Evolutionary conservation across 345 rosid genomes (phyloP), one percentile per base, ranked within the genome.

Genomic region (Brassica carinata): DNA sequence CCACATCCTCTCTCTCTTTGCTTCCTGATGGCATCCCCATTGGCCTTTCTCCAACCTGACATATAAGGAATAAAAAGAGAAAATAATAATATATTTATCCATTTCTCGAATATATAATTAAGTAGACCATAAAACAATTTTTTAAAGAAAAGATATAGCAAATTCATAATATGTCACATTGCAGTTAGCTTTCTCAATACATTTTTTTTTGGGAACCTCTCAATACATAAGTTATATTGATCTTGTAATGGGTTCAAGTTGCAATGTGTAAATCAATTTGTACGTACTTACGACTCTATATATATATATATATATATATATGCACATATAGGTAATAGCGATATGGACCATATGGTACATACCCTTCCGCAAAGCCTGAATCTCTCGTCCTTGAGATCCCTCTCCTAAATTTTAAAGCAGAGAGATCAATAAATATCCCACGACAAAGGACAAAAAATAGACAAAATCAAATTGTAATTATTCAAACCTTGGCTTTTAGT

Each of bases 341-440:
- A 55, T 55, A 73, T 77, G 45, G 73, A 68, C 71, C 64, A 26
- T 26, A 27, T 17, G 26, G 69, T 27, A 13, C 63, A 69, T 85
- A 91, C 94, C 89, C 79, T 77, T 59, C 40, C 31, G 5, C n/a
- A 23, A 65, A 89, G 71, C 57, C 67, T 83, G 66, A 84, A 82
- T 74, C 89, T 87, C 69, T 90, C 88, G 71, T 87, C 89, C 69
- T 45, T 67, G 81, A 92, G 76, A 27, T 66, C 65, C 68, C 45
- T 82, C 81, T 88, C 93, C 97, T 90, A 79, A 23, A 78, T 62
- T 66, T 18, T 2, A 15, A 66, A 59, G 18, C 31, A 55, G 19
- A 11, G 11, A 64, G 43, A 48, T 33, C 19, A 27, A 33, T 76
- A 31, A 53, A 63, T 13, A 33, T 67, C 23, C 38, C 63, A 38